These are phyloP conservation scores for Ettlia oleoabundans DNA, from an alignment of 139 green algal species.

Conservation along the genomic window DNA sequence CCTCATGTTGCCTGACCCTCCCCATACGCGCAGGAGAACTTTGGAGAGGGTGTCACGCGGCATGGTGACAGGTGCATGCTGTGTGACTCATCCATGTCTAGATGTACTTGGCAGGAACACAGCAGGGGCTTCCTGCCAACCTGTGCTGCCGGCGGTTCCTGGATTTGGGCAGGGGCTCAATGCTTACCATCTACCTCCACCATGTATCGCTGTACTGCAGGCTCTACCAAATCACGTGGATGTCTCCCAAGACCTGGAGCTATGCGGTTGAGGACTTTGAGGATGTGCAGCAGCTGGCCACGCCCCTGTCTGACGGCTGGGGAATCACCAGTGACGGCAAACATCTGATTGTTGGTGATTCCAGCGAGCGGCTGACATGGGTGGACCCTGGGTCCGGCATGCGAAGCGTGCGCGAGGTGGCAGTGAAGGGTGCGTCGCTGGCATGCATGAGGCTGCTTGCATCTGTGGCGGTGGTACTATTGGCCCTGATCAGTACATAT, in stretches of 20 bases:
- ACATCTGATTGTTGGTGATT: slow-evolving; percentile 78
- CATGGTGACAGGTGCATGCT: slow-evolving; percentile 49
- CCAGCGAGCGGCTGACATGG: slow-evolving; percentile 63
- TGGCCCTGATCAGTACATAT: no score
- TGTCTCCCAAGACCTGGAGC: slow-evolving; percentile 36
- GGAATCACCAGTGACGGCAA: slow-evolving; percentile 76
- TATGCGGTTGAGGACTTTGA: slow-evolving; percentile 53
- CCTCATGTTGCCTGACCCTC: no score
- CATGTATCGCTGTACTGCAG: slow-evolving; percentile 35
- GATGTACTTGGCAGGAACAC: neutral
- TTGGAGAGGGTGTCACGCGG: slow-evolving; percentile 82
- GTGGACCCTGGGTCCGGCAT: slow-evolving; percentile 63
- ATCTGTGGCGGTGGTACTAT: neutral
- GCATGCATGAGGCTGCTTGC: neutral
- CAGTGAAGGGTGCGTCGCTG: slow-evolving; percentile 8
- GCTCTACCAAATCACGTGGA: slow-evolving; percentile 85
- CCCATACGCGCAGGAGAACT: slow-evolving; percentile 57
- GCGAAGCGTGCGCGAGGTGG: slow-evolving; percentile 20
- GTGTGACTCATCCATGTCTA: no score
- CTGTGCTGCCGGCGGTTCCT: no score
- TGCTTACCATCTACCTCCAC: neutral
- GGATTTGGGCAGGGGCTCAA: no score
- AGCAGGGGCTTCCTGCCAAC: no score
- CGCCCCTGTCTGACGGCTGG: slow-evolving; percentile 84
- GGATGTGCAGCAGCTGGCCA: slow-evolving; percentile 22